phyloP scores from a whole-genome alignment of 495 filamentous ascomycete species.

The Astrothelium macrocarpum region DNA sequence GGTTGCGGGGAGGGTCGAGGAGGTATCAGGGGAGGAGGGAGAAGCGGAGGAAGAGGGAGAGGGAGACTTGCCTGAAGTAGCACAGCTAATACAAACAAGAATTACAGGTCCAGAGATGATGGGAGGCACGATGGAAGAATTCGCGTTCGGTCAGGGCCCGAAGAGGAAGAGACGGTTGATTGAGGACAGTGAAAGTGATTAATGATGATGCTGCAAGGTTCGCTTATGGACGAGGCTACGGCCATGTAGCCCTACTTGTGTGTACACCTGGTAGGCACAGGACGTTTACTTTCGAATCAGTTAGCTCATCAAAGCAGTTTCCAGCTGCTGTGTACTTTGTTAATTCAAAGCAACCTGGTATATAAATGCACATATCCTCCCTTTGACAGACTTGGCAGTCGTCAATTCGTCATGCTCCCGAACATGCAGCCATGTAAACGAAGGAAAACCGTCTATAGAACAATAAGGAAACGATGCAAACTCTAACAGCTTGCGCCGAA shows the following conservation, averaged over 20 bases:
- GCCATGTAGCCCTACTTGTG: too few species aligned
- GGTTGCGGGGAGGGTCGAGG: neutral
- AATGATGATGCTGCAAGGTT: too few species aligned
- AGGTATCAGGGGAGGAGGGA: neutral
- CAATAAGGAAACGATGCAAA: too few species aligned
- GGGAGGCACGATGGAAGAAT: neutral
- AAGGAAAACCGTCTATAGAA: neutral
- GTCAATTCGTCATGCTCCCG: neutral
- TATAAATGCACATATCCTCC: neutral
- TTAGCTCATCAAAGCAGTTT: neutral
- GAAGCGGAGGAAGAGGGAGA: neutral
- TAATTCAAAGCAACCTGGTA: neutral
- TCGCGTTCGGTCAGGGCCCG: neutral
- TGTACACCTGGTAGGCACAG: too few species aligned
- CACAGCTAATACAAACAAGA: neutral
- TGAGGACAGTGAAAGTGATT: slow-evolving; percentile 8
- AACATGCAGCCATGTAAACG: neutral
- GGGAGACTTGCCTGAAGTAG: neutral
- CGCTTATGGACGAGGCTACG: too few species aligned
- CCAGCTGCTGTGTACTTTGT: neutral
- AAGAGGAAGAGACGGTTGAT: slow-evolving; percentile 9
- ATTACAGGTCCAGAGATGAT: neutral
- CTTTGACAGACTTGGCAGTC: neutral
- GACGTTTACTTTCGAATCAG: too few species aligned
- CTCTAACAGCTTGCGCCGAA: too few species aligned